These are phyloP conservation scores for Zalerion maritima DNA, from an alignment of 495 filamentous ascomycete genomes.

Conservation along the genomic window DNA sequence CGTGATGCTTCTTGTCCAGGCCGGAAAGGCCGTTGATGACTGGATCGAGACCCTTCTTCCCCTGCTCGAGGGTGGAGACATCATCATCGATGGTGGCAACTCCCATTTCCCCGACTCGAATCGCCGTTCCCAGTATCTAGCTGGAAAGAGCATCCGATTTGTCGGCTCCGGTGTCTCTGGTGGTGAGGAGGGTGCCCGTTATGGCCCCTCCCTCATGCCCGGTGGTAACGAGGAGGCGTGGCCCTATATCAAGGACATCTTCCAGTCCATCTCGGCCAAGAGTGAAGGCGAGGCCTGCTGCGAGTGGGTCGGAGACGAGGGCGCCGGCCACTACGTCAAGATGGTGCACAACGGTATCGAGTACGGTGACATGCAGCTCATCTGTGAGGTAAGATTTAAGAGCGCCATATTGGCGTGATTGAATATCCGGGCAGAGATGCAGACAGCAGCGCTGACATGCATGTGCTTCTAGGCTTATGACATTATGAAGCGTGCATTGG, in stretches of 20 bases:
- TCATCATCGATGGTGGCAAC: constrained; percentile 99
- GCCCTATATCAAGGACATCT: constrained; percentile 97
- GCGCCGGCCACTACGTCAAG: constrained; percentile 99
- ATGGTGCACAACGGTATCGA: constrained; percentile 99
- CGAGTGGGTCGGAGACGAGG: constrained; percentile 99
- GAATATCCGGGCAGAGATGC: no score
- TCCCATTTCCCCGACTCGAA: constrained; percentile 98
- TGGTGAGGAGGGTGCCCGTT: constrained; percentile 97
- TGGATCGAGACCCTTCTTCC: constrained; percentile 95
- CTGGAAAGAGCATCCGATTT: constrained; percentile 79
- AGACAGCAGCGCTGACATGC: constrained; percentile 4
- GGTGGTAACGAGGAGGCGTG: constrained; percentile 96
- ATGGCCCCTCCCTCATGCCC: constrained; percentile 94
- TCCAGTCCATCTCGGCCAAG: constrained; percentile 96
- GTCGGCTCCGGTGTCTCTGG: constrained; percentile 96
- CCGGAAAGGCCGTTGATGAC: constrained; percentile 92
- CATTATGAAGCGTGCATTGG: constrained; percentile 94
- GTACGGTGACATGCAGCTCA: constrained; percentile 99
- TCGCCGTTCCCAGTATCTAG: constrained; percentile 78
- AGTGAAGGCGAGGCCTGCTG: constrained; percentile 93
- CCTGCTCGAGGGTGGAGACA: constrained; percentile 79
- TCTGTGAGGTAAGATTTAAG: constrained; percentile 71
- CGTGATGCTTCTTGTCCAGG: constrained; percentile 96
- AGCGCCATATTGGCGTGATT: not conserved
- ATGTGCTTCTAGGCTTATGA: constrained; percentile 68